Conservation (phyloP, 2,329 filamentous ascomycete species). For the Arthrobotrys pseudoclavata region DNA sequence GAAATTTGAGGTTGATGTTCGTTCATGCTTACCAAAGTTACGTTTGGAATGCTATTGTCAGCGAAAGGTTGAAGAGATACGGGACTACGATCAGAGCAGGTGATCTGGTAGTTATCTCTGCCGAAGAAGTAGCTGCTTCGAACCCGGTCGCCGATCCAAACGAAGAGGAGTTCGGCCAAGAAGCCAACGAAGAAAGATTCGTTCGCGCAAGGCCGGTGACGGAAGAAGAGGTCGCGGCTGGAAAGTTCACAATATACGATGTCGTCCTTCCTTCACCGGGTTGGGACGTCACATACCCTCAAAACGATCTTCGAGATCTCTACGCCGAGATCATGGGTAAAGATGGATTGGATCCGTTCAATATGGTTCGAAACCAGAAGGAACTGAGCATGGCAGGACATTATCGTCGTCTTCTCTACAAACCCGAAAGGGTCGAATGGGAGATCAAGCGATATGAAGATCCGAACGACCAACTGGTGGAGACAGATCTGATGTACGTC, state of each 20-base stretch:
- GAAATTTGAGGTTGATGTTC: constrained; percentile 91
- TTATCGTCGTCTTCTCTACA: constrained; percentile 87
- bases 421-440: constrained; percentile 74
- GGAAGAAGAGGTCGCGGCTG: constrained; percentile 81
- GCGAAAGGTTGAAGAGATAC: constrained; percentile 82
- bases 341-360: constrained; percentile 79
- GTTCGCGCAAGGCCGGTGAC: constrained; percentile 80
- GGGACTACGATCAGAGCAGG: constrained; percentile 81
- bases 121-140: constrained; percentile 43
- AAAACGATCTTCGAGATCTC: constrained; percentile 84
- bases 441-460: constrained; percentile 80
- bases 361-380: constrained; percentile 87
- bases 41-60: constrained; percentile 90
- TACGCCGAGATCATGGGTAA: constrained; percentile 89
- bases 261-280: constrained; percentile 92
- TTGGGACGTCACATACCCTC: constrained; percentile 87
- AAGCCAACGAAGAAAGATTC: constrained; percentile 70
- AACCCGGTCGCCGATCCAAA: constrained; percentile 65
- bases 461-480: constrained; percentile 82
- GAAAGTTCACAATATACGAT: constrained; percentile 85
- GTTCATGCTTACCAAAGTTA: constrained; percentile 96
- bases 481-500: constrained; percentile 84
- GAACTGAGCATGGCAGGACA: constrained; percentile 90
- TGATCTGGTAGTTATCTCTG: constrained; percentile 78
- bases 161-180: constrained; percentile 71